Percentiles rank a stretch among this genome's conserved stretches.
Evolutionary conservation across 2,329 filamentous ascomycete genomes (phyloP).

Genomic region (Neonectria coccinea): DNA sequence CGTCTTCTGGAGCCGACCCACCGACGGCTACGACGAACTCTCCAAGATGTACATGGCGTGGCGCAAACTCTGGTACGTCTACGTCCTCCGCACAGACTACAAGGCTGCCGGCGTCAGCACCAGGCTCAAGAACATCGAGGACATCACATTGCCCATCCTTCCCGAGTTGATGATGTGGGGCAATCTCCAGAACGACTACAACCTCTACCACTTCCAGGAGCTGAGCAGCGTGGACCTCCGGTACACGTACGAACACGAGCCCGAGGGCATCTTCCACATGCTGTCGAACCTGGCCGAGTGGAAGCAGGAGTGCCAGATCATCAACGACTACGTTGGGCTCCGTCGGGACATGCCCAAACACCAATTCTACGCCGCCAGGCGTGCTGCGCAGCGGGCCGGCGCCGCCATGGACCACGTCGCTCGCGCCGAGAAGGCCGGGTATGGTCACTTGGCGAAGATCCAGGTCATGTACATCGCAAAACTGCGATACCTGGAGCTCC

Average conservation of each 20-base stretch:
- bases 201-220: slow-evolving; percentile 18
- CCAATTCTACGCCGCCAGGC: slow-evolving; percentile 21
- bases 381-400: slow-evolving; percentile 29
- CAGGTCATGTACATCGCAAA: neutral
- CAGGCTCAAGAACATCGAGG: neutral
- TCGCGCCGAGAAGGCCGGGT: neutral
- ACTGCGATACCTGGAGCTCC: neutral
- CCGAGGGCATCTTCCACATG: slow-evolving; percentile 18
- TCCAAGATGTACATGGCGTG: slow-evolving; percentile 32
- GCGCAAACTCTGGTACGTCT: slow-evolving; percentile 33
- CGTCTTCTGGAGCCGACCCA: slow-evolving; percentile 7
- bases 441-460: neutral
- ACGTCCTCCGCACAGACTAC: slow-evolving; percentile 13
- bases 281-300: slow-evolving; percentile 7
- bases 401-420: slow-evolving; percentile 25
- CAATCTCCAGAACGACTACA: slow-evolving; percentile 29
- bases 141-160: neutral
- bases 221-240: slow-evolving; percentile 21
- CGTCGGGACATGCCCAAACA: slow-evolving; percentile 8
- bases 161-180: slow-evolving; percentile 31
- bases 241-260: slow-evolving; percentile 32
- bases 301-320: slow-evolving; percentile 28
- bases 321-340: slow-evolving; percentile 38
- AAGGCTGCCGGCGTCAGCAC: neutral
- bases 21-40: slow-evolving; percentile 26